These are phyloP conservation scores for Stygiomarasmius scandens DNA, from an alignment of 1,284 basidiomycete genomes.

Conservation along the genomic window DNA sequence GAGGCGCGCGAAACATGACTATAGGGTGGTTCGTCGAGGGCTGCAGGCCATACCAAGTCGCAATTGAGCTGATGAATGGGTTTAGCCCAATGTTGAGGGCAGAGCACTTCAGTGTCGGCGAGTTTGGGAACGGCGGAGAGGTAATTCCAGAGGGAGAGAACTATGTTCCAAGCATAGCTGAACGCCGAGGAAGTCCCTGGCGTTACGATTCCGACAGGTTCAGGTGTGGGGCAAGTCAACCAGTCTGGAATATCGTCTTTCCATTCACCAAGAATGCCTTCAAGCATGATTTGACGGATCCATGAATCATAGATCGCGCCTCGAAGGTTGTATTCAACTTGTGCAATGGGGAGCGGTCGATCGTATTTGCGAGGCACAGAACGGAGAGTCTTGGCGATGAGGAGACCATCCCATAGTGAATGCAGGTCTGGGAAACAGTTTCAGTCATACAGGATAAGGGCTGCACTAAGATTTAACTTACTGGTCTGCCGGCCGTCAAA, in stretches of 20 bases:
- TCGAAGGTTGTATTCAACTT: slow-evolving; percentile 75
- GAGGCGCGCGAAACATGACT: slow-evolving; percentile 16
- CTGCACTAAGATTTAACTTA: slow-evolving; percentile 43
- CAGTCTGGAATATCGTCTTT: slow-evolving; percentile 58
- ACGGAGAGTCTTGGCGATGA: slow-evolving; percentile 83
- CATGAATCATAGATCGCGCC: slow-evolving; percentile 89
- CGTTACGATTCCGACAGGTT: slow-evolving; percentile 9
- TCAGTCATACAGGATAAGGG: no score
- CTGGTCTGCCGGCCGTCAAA: slow-evolving; percentile 74
- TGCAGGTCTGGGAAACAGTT: slow-evolving; percentile 64
- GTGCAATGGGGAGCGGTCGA: slow-evolving; percentile 59
- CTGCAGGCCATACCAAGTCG: slow-evolving; percentile 75
- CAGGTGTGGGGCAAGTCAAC: slow-evolving; percentile 62
- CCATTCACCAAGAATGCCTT: slow-evolving; percentile 77
- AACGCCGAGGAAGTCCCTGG: slow-evolving; percentile 16
- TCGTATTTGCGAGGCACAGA: slow-evolving; percentile 78
- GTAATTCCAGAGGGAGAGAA: slow-evolving; percentile 26
- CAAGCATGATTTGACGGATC: slow-evolving; percentile 83
- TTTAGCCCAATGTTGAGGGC: slow-evolving; percentile 79
- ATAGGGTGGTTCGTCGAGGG: slow-evolving; percentile 54
- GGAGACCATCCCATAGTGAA: slow-evolving; percentile 81
- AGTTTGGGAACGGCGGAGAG: slow-evolving; percentile 22
- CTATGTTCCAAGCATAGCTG: slow-evolving; percentile 27
- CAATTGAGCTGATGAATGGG: slow-evolving; percentile 79
- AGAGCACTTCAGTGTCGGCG: slow-evolving; percentile 68